Base-by-base conservation (phyloP, 352 stramenopile genomes). In the Pythium rishiriense region DNA sequence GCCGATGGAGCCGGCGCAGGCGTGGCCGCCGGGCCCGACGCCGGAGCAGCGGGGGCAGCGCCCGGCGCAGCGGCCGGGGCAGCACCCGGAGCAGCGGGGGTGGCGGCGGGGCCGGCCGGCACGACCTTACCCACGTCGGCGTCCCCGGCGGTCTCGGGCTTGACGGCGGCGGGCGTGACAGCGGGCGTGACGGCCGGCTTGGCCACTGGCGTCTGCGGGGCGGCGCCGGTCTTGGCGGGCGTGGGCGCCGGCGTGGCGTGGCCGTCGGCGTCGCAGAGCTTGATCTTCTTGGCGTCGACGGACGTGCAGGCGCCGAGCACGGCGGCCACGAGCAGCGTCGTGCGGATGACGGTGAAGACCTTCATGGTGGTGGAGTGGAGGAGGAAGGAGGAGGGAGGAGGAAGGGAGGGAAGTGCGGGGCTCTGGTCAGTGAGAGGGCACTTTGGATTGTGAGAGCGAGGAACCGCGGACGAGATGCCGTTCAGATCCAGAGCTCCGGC, bases 261-360 rank as follows among this genome's bases (percentile, higher is more conserved):
- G 47, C 53, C 42, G 22, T 64, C 62, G 31, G 54, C 62, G 22
- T 63, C 54, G 47, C 62, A 69, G 46, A 69, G 62, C 47, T 63
- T 62, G 54, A 43, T 21, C 47, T 69, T 69, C 62, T 69, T 69
- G 39, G 62, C 62, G 54, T 69, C 62, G 15, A 49, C 39, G 37
- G 52, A n/a, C n/a, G n/a, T 39, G 54, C 50, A 64, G 25, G 49
- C 35, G 48, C 46, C 47, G 29, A 64, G 42, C 50, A 64, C 31
- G 19, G 62, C 62, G 47, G 62, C 53, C n/a, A 69, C 46, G 24
- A 69, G 47, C 25, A 69, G 42, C 26, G 62, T 58, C 39, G 59
- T 55, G 45, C 59, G 59, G 49, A 66, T 48, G 26, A 66, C 45
- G 39, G 12, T 59, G 25, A 64, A 49, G n/a, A 69, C 35, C 62